A percentile compares a stretch with the other conserved stretches of the same genome.
Evolutionary conservation across 2,329 filamentous ascomycete species (phyloP).

Genomic region (Fonsecaea multimorphosa): DNA sequence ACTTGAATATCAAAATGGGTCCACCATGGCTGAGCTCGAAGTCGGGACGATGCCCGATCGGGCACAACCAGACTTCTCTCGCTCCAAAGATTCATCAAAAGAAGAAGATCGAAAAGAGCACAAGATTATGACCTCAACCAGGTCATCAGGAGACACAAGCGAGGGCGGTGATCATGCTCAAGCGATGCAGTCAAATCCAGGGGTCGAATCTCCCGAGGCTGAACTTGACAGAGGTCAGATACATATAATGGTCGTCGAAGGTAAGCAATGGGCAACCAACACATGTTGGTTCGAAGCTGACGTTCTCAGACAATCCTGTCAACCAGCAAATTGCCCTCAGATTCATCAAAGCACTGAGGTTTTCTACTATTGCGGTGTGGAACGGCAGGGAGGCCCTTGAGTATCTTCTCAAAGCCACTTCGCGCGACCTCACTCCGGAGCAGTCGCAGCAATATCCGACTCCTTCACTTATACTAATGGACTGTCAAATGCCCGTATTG

Average conservation of each 20-base stretch:
- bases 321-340: slow-evolving; percentile 79
- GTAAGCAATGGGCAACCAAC: slow-evolving; percentile 14
- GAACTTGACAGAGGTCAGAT: slow-evolving; percentile 66
- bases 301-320: slow-evolving; percentile 67
- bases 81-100: slow-evolving; percentile 36
- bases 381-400: slow-evolving; percentile 80
- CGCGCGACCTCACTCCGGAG: slow-evolving; percentile 43
- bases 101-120: slow-evolving; percentile 17
- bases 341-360: slow-evolving; percentile 75
- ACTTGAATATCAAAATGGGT: slow-evolving; percentile 58
- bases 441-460: slow-evolving; percentile 55
- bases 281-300: not conserved
- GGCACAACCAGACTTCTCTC: slow-evolving; percentile 51
- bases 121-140: not conserved
- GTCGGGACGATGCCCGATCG: slow-evolving; percentile 57
- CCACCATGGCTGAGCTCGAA: slow-evolving; percentile 62
- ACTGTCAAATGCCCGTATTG: slow-evolving; percentile 76
- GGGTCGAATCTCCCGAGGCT: slow-evolving; percentile 39
- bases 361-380: slow-evolving; percentile 73
- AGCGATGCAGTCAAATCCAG: slow-evolving; percentile 55
- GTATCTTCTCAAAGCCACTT: slow-evolving; percentile 64
- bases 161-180: slow-evolving; percentile 39
- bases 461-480: slow-evolving; percentile 79
- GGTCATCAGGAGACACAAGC: slow-evolving; percentile 36
- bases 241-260: slow-evolving; percentile 76